A percentile compares a stretch with the other conserved stretches of the same genome.
phyloP scores from a whole-genome alignment of 2,329 filamentous ascomycete genomes.

The Pseudogymnoascus sp. region DNA sequence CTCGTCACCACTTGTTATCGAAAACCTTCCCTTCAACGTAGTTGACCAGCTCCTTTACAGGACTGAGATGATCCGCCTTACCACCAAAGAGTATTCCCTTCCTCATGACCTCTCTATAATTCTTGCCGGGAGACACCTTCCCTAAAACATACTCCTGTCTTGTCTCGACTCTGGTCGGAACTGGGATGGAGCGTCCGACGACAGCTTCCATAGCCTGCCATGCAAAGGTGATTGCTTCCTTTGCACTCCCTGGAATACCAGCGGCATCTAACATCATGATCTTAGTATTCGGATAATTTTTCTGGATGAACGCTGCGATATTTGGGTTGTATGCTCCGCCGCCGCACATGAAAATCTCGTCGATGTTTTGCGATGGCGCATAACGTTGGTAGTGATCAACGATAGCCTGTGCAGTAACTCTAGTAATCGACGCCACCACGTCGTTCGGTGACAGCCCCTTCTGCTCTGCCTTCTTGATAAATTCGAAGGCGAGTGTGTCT shows the following conservation, averaged over 20 bases:
- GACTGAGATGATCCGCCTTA: constrained; percentile 36
- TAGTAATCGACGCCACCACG: constrained; percentile 52
- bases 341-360: constrained; percentile 56
- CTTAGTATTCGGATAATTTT: constrained; percentile 40
- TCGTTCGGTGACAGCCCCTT: constrained; percentile 44
- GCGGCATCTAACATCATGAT: constrained; percentile 53
- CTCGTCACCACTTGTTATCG: constrained; percentile 39
- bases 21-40: constrained; percentile 43
- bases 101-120: constrained; percentile 48
- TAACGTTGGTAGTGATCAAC: constrained; percentile 45
- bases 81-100: constrained; percentile 47
- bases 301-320: constrained; percentile 47
- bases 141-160: constrained; percentile 46
- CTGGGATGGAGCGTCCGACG: constrained; percentile 48
- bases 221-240: constrained; percentile 54
- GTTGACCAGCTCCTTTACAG: constrained; percentile 47
- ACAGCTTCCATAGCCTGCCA: constrained; percentile 56
- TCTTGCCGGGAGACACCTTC: constrained; percentile 48
- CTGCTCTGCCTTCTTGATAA: constrained; percentile 43
- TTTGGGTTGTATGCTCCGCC: constrained; percentile 53
- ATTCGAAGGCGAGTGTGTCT: constrained; percentile 47
- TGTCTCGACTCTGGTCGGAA: constrained; percentile 50
- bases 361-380: constrained; percentile 41
- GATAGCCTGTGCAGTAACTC: constrained; percentile 54
- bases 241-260: constrained; percentile 50